Percentiles rank a stretch among this genome's conserved stretches.
Conservation (phyloP, 441 rosid genomes). For the Adansonia grandidieri region DNA sequence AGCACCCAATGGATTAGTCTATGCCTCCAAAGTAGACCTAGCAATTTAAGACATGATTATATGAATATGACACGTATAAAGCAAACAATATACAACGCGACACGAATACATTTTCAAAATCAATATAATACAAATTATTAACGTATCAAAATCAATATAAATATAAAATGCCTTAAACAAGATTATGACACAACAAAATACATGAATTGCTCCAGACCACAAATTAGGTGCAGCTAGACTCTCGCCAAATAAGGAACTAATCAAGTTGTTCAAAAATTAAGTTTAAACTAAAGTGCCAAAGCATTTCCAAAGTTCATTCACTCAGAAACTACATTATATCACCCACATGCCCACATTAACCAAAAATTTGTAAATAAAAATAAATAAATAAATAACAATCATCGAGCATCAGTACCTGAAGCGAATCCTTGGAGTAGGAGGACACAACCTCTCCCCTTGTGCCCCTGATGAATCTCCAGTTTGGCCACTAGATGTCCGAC, state of each 20-base stretch:
- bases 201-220: too few relatives aligned
- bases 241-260: not conserved
- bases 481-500: conserved; percentile 60
- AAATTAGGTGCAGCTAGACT: not conserved
- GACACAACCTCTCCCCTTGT: conserved; percentile 51
- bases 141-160: too few relatives aligned
- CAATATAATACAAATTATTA: too few relatives aligned
- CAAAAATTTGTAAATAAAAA: not conserved
- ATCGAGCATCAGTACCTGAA: conserved; percentile 52
- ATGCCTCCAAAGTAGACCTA: not conserved
- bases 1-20: conserved; percentile 5
- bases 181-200: too few relatives aligned
- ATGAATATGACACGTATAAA: too few relatives aligned
- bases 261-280: not conserved
- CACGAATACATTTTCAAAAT: too few relatives aligned
- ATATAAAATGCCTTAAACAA: too few relatives aligned
- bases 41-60: too few relatives aligned
- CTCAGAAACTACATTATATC: not conserved
- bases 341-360: not conserved
- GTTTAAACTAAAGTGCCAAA: not conserved
- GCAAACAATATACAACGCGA: too few relatives aligned
- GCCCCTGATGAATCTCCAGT: conserved; percentile 53
- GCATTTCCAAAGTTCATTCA: not conserved
- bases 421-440: conserved; percentile 57
- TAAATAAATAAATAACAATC: not conserved